Percentiles rank a stretch among this genome's conserved stretches.
phyloP scores from a whole-genome alignment of 768 basidiomycete genomes.

The Trametes cingulata region DNA sequence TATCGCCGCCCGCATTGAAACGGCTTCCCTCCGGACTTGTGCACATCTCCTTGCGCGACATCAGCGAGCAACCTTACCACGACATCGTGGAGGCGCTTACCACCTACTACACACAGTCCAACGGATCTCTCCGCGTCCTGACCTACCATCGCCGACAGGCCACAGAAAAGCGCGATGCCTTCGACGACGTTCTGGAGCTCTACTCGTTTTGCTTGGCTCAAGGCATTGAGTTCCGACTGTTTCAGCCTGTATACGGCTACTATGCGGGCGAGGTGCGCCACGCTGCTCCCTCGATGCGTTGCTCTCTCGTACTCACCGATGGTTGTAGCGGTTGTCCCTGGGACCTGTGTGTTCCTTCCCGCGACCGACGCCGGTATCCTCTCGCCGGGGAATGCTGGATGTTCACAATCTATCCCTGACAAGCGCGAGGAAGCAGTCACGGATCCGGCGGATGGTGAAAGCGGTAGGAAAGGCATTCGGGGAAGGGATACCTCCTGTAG shows the following conservation, averaged over 20 bases:
- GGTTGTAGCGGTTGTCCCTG: neutral
- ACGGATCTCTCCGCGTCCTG: neutral
- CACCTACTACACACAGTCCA: neutral
- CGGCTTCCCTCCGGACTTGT: neutral
- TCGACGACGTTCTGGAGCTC: neutral
- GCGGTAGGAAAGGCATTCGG: neutral
- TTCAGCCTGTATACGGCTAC: neutral
- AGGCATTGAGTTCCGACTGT: neutral
- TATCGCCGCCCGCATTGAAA: neutral
- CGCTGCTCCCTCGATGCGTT: neutral
- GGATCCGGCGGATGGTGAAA: neutral
- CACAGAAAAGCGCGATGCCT: neutral
- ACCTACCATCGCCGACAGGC: neutral
- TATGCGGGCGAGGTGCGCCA: slow-evolving; percentile 11
- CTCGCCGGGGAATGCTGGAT: neutral
- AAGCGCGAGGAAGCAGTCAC: neutral
- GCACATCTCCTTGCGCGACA: neutral
- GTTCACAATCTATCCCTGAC: neutral
- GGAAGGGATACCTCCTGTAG: neutral
- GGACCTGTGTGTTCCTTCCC: neutral
- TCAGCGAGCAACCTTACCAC: neutral
- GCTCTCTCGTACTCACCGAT: neutral
- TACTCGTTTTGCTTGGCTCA: neutral
- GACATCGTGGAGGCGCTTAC: neutral
- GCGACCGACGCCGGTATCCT: neutral